Base-by-base conservation (phyloP, 768 basidiomycete genomes). In the Paxillus rubicundulus region DNA sequence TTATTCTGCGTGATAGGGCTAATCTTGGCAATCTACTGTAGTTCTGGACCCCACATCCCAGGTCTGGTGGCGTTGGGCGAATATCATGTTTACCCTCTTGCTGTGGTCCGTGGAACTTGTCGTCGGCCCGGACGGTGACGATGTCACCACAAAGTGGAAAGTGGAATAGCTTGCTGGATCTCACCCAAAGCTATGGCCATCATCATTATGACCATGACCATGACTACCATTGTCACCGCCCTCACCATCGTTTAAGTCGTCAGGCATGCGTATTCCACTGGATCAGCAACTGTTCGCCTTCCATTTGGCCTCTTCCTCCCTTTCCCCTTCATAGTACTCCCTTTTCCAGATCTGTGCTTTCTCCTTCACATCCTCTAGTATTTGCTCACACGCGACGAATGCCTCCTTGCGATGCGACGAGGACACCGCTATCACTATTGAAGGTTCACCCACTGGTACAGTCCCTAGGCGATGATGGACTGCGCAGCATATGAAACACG, bases 61-160 rank as follows among this genome's bases (percentile, higher is more conserved):
- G 64, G 82, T 92, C 45, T 93, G 91, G 91, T 92, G 91, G 87
- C 80, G 91, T 55, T 92, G 91, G 90, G 85, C 86, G 75, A 89
- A 90, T 63, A 85, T 93, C 32, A 89, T 92, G 73, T 87, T 92
- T 69, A 92, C 89, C 4, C 77, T 93, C 27, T 75, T 85, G 21
- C 79, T 92, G 38, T 93, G 92, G 91, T 82, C 86, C 10, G 74
- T 92, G 20, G 91, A 92, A 69, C 77, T 92, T 43, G 67, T 88
- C 28, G 88, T 93, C 50, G 84, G 85, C 71, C 80, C 80, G n/a
- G 88, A 84, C 44, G 86, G 88, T 45, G 88, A 89, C 59, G 79
- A 77, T 38, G 70, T 68, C 50, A 76, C 80, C 52, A 83, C 85
- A 61, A 79, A 84, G 63, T 91, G 89, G 87, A 91, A 92, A 68